These are phyloP conservation scores for Boletellus deceptivus DNA, from an alignment of 1,284 basidiomycete genomes.

Conservation along the genomic window DNA sequence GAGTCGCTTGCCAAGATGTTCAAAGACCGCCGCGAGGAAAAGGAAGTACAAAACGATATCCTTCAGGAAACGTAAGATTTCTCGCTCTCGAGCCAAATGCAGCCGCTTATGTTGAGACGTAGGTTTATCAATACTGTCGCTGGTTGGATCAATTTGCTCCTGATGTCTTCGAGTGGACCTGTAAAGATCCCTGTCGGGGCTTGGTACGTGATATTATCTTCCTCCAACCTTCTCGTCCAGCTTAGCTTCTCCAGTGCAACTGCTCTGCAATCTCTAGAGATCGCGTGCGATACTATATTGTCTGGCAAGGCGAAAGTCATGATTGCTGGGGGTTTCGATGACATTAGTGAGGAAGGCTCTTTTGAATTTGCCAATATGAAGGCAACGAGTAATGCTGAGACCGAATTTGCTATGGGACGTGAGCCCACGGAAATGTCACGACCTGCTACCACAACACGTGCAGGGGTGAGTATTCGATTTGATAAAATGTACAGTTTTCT, in stretches of 20 bases:
- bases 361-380: slow-evolving; percentile 99
- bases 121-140: slow-evolving; percentile 98
- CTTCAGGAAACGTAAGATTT: slow-evolving; percentile 88
- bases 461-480: slow-evolving; percentile 59
- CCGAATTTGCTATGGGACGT: slow-evolving; percentile 97
- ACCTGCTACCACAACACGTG: slow-evolving; percentile 92
- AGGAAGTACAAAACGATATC: slow-evolving; percentile 97
- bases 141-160: slow-evolving; percentile 94
- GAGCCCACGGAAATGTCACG: slow-evolving; percentile 99
- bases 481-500: slow-evolving; percentile 3
- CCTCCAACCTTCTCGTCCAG: not conserved
- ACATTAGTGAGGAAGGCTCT: slow-evolving; percentile 95
- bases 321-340: slow-evolving; percentile 98
- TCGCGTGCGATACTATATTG: slow-evolving; percentile 93
- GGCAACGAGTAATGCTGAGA: slow-evolving; percentile 95
- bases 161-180: slow-evolving; percentile 92
- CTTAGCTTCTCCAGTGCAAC: slow-evolving; percentile 66
- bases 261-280: slow-evolving; percentile 95
- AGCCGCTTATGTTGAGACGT: slow-evolving; percentile 15
- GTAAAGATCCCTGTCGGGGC: slow-evolving; percentile 99
- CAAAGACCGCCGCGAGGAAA: slow-evolving; percentile 96
- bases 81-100: slow-evolving; percentile 4
- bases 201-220: slow-evolving; percentile 56
- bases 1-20: slow-evolving; percentile 93
- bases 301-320: slow-evolving; percentile 98